A percentile compares a stretch with the other conserved stretches of the same genome.
These are phyloP conservation scores for Lophium mytilinum DNA, from an alignment of 495 filamentous ascomycete species.

Conservation along the genomic window DNA sequence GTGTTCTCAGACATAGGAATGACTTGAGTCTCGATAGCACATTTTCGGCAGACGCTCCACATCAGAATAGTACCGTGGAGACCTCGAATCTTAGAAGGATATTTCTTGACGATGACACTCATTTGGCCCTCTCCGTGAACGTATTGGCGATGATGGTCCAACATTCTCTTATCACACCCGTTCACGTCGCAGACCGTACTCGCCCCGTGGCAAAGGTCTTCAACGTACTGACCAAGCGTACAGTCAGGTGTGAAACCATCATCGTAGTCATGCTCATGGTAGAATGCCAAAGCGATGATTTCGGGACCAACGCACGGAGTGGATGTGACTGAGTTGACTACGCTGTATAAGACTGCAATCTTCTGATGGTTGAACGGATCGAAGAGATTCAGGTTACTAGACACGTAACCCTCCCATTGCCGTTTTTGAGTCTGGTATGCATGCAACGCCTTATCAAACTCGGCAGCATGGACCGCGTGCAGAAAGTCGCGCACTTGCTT, in stretches of 20 bases:
- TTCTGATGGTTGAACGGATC: slow-evolving; percentile 92
- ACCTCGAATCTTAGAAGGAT: slow-evolving; percentile 59
- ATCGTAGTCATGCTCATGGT: slow-evolving; percentile 73
- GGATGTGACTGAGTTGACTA: slow-evolving; percentile 83
- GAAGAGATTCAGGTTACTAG: slow-evolving; percentile 76
- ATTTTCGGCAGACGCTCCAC: slow-evolving; percentile 95
- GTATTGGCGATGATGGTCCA: slow-evolving; percentile 92
- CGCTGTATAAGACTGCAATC: slow-evolving; percentile 87
- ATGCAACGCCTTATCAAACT: slow-evolving; percentile 91
- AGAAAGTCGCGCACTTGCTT: slow-evolving; percentile 86
- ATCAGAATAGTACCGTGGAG: slow-evolving; percentile 78
- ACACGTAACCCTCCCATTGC: slow-evolving; percentile 89
- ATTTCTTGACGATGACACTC: slow-evolving; percentile 75
- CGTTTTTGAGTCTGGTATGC: slow-evolving; percentile 90
- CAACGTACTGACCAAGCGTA: slow-evolving; percentile 91
- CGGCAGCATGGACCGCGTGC: slow-evolving; percentile 87
- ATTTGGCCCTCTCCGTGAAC: slow-evolving; percentile 94
- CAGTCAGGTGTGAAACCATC: slow-evolving; percentile 72
- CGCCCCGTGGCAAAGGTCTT: slow-evolving; percentile 73
- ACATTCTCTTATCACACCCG: slow-evolving; percentile 81
- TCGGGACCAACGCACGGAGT: slow-evolving; percentile 89
- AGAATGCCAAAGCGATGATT: slow-evolving; percentile 78
- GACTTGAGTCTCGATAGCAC: slow-evolving; percentile 78
- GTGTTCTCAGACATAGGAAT: slow-evolving; percentile 91
- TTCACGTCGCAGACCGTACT: slow-evolving; percentile 69